Evolutionary conservation across 2,329 filamentous ascomycete genomes (phyloP).

Genomic region (Talaromyces sp.): DNA sequence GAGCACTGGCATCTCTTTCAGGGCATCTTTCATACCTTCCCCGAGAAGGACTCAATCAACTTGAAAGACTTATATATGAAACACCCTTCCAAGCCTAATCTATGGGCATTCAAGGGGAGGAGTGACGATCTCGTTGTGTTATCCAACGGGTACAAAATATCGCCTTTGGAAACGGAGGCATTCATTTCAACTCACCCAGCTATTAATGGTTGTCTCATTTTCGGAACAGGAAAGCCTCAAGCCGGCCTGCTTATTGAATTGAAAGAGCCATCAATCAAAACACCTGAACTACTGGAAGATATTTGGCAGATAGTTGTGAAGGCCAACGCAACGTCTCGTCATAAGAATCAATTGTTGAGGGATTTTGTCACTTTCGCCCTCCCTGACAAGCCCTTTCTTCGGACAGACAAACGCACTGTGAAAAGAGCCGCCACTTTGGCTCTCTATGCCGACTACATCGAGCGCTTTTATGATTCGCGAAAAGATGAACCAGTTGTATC

Average conservation of each 20-base stretch:
- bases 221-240: conserved; percentile 21
- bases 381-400: conserved; percentile 6
- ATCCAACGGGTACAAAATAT: conserved; percentile 23
- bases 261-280: neutral
- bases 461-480: conserved; percentile 9
- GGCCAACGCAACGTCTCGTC: conserved; percentile 7
- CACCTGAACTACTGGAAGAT: neutral
- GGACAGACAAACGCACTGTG: conserved; percentile 12
- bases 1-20: conserved; percentile 25
- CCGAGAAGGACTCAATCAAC: conserved; percentile 27
- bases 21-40: conserved; percentile 29
- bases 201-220: conserved; percentile 19
- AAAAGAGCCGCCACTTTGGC: conserved; percentile 9
- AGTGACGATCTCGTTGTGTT: conserved; percentile 26
- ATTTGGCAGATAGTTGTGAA: conserved; percentile 1
- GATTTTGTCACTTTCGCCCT: conserved; percentile 11
- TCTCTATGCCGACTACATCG: conserved; percentile 10
- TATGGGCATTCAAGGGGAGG: conserved; percentile 25
- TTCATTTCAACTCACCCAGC: conserved; percentile 20
- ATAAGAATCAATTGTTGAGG: conserved; percentile 9
- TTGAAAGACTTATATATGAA: conserved; percentile 22
- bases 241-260: conserved; percentile 21
- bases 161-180: conserved; percentile 20
- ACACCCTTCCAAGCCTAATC: conserved; percentile 23
- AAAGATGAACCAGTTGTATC: neutral